Base-by-base conservation (phyloP, 2,329 filamentous ascomycete genomes). In the Zymoseptoria pseudotritici region DNA sequence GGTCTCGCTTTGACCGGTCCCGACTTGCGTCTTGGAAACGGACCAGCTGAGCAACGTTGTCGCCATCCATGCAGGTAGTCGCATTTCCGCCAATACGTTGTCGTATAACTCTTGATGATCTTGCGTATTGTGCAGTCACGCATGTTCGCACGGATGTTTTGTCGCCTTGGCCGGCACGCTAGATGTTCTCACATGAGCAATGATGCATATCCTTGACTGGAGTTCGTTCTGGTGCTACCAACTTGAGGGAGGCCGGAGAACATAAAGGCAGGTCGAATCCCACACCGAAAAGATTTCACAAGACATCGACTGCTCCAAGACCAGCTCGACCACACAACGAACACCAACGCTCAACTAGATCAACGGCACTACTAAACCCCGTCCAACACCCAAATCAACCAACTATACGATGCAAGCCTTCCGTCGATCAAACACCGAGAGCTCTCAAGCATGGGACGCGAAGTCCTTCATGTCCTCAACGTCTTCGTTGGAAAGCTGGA, bases 341-440 rank as follows among this genome's bases (percentile, higher is more conserved):
- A n/a, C 13, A 46, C 13, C 36, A 46, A 46, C 13, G 10, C 36
- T 42, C 17, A 11, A 17, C 36, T 11, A 5, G 17, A 42, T 13
- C 13, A 42, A 42, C 36, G n/a, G 11, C 36, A 46, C 11, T n/a
- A 17, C 36, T 11, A 46, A 13, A 46, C 7, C 36, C n/a, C 36
- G 17, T n/a, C 6, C 13, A 46, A 46, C 36, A 46, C 17, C 10
- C 36, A 5, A n/a, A 17, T 17, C 17, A 46, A 29, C 54, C 26
- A 56, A 58, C 21, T 50, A 61, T 36, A 61, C 53, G 52, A 63
- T 64, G 60, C 55, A 57, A 21, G 55, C 61, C 55, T 53, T 56
- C 8, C 61, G 58, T 24, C 60, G 64, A 11, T 56, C 61, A 46
- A 58, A 55, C 50, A 63, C 59, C 19, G 57, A 55, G 49, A 62